Evolutionary conservation across 2,329 filamentous ascomycete genomes (phyloP).

Genomic region (Daldinia sp.): DNA sequence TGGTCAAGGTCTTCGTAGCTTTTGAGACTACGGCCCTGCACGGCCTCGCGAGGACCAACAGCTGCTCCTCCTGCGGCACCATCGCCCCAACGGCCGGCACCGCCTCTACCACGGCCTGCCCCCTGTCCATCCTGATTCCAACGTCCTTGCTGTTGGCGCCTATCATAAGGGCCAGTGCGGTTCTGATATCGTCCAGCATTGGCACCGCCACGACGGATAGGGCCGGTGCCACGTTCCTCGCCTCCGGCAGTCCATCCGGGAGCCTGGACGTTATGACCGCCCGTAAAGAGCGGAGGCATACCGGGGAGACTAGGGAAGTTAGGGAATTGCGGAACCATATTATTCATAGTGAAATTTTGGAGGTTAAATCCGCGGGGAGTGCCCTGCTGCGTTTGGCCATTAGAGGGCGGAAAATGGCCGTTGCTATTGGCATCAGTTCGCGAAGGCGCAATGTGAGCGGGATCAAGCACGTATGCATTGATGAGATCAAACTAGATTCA

Average conservation of each 20-base stretch:
- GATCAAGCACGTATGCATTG: slow-evolving; percentile 94
- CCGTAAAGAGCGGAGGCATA: slow-evolving; percentile 65
- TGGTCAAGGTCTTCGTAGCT: slow-evolving; percentile 98
- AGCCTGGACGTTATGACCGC: slow-evolving; percentile 57
- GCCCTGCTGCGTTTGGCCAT: slow-evolving; percentile 80
- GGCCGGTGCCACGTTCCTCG: slow-evolving; percentile 70
- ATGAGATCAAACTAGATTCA: slow-evolving; percentile 80
- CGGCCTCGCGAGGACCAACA: slow-evolving; percentile 88
- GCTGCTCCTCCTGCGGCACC: slow-evolving; percentile 78
- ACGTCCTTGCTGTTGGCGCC: slow-evolving; percentile 68
- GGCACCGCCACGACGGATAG: slow-evolving; percentile 74
- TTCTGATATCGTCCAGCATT: slow-evolving; percentile 68
- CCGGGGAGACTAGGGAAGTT: slow-evolving; percentile 70
- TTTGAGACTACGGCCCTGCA: slow-evolving; percentile 91
- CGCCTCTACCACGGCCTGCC: slow-evolving; percentile 67
- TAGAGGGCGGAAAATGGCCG: slow-evolving; percentile 88
- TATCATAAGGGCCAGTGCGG: slow-evolving; percentile 80
- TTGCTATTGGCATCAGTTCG: slow-evolving; percentile 95
- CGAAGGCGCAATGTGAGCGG: slow-evolving; percentile 92
- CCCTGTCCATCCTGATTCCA: slow-evolving; percentile 62
- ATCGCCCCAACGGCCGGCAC: slow-evolving; percentile 75
- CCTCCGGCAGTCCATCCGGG: slow-evolving; percentile 64
- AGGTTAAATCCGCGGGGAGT: slow-evolving; percentile 94
- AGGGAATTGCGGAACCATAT: slow-evolving; percentile 69
- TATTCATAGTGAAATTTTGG: slow-evolving; percentile 74